Evolutionary conservation across 495 filamentous ascomycete genomes (phyloP), one percentile per base, ranked within the genome.

Genomic region (Aspergillus kassunensis): DNA sequence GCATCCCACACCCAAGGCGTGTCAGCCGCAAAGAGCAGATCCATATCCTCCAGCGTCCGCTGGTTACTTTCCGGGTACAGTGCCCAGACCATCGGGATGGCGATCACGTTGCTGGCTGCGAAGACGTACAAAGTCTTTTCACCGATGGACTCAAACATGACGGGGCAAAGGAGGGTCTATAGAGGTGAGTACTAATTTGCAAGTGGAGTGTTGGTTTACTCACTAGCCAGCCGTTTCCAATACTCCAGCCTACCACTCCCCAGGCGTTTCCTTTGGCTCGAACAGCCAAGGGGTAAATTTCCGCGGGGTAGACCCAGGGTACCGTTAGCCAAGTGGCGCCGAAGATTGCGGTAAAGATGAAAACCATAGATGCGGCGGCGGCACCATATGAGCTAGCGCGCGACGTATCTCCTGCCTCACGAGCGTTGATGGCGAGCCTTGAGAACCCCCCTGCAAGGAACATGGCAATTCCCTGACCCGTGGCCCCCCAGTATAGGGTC

Each of bases 321-420:
- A 86, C 83, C 12, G 83, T 87, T 10, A 89, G 63, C 85, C 85
- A 89, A 2, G 85, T 86, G 0, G 84, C 85, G 21, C 84, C 84
- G 53, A 89, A 89, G 1, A 84, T 73, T 5, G 76, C 76, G 4
- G 84, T 87, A 60, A 83, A 88, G 23, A 89, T 72, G 64, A 86
- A 87, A 20, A 88, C 80, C 71, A 89, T 84, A 21, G 78, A 80
- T 0, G 80, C 82, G 0, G 84, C 83, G 0, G 81, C 85, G 0
- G 77, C 80, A 41, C 83, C 82, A 49, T 78, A 84, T 2, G 73
- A 75, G 24, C 63, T 73, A 3, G 81, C 77, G 24, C 70, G 66
- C 8, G 67, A 66, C 55, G 65, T 44, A 57, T 79, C 50, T 55
- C 67, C 53, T 56, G 65, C 72, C 13, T 69, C 73, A 2, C 69